A percentile compares a stretch with the other conserved stretches of the same genome.
Evolutionary conservation across 306 rosid species (phyloP).

Genomic region (Sicyos edulis): DNA sequence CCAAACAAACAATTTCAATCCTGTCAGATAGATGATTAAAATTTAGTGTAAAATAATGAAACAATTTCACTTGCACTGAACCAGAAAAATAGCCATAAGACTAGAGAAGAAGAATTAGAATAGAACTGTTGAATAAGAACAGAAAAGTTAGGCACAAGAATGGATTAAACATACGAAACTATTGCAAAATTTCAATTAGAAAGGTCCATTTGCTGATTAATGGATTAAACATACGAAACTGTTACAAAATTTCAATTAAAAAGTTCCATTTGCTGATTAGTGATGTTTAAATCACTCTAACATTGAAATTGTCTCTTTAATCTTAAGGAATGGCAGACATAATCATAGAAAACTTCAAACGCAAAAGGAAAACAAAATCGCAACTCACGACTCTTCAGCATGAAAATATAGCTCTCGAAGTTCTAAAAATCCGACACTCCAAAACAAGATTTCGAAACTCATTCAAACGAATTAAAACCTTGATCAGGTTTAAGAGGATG

Average conservation of each 20-base stretch:
- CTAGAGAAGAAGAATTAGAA: constrained; percentile 1
- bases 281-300: neutral
- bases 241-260: too few relatives aligned
- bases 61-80: neutral
- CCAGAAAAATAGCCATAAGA: neutral
- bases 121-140: neutral
- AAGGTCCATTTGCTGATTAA: too few relatives aligned
- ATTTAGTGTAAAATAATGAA: too few relatives aligned
- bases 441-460: neutral
- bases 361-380: too few relatives aligned
- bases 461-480: neutral
- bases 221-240: neutral
- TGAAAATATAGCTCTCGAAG: neutral
- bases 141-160: neutral
- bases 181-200: too few relatives aligned
- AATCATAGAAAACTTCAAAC: neutral
- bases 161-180: neutral
- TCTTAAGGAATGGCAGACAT: neutral
- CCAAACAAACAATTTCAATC: neutral
- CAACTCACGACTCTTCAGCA: neutral
- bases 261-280: neutral
- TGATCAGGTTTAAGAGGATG: neutral
- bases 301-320: too few relatives aligned
- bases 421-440: neutral
- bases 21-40: too few relatives aligned